Evolutionary conservation across 2,329 filamentous ascomycete genomes (phyloP), one percentile per base, ranked within the genome.

Genomic region (Neofusicoccum umdonicola): DNA sequence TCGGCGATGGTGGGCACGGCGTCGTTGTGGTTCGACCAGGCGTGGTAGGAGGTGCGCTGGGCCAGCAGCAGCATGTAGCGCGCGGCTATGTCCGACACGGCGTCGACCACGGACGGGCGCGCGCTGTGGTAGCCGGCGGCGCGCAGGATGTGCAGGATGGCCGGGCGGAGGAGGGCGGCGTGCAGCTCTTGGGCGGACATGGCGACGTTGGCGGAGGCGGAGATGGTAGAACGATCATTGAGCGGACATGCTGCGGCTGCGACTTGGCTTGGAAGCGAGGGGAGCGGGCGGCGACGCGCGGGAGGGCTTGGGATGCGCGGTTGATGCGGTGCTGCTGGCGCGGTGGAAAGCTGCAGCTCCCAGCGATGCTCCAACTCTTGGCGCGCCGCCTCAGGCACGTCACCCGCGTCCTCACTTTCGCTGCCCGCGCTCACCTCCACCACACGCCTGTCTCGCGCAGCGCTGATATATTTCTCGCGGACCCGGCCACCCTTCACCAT

Each of bases 101-200:
- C 89, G 79, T 98, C 93, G 65, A 97, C 83, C 6, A 96, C 93
- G 3, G 90, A 89, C 1, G 92, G 89, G 63, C 88, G 88, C 58
- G 92, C 91, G 47, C 89, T 85, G 76, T 96, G 91, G 80, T 96
- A 98, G 74, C 94, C 94, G 27, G 92, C 90, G 35, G 93, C 92
- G 73, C 94, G 92, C 60, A 98, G 87, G 72, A 96, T 94, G 78
- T 97, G 93, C 65, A 98, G 87, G 66, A 97, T 87, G 54, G 89
- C 89, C 1, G 94, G 94, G 47, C 93, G 92, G 65, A 98, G 84
- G 68, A 97, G 88, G 66, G 91, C 89, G 78, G 92, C 89, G 79
- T 90, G 85, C 56, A 90, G 81, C 39, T 66, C 51, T 45, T 63
- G 37, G 22, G 64, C 42, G 65, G 76, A 75, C 73, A 75, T 37